phyloP scores from a whole-genome alignment of 2,329 filamentous ascomycete genomes.

The Colletotrichum musae region DNA sequence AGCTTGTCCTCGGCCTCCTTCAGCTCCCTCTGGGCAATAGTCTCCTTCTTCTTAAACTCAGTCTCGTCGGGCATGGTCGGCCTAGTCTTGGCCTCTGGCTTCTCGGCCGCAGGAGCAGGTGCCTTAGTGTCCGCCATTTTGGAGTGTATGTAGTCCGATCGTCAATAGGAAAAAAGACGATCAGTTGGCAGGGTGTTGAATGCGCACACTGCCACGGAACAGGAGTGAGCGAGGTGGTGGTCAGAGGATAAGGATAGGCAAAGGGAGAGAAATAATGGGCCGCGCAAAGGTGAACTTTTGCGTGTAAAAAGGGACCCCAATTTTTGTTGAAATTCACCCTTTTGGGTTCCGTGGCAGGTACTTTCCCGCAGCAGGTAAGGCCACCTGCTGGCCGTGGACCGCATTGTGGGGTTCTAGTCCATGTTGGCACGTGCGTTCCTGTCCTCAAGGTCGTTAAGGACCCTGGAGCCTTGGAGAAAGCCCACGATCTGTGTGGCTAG shows the following conservation, averaged over 20 bases:
- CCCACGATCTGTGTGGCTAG: slow-evolving; percentile 10
- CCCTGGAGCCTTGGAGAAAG: slow-evolving; percentile 32
- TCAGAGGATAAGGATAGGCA: slow-evolving; percentile 41
- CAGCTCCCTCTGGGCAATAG: slow-evolving; percentile 89
- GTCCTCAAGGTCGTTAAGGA: slow-evolving; percentile 3
- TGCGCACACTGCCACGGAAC: slow-evolving; percentile 24
- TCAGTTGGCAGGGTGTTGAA: slow-evolving; percentile 33
- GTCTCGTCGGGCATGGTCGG: slow-evolving; percentile 92
- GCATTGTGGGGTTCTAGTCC: slow-evolving; percentile 34
- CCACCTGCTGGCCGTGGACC: slow-evolving; percentile 34
- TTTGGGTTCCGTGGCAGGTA: slow-evolving; percentile 41
- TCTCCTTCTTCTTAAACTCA: slow-evolving; percentile 83
- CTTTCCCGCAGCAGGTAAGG: slow-evolving; percentile 31
- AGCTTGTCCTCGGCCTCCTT: slow-evolving; percentile 77
- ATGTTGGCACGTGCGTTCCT: slow-evolving; percentile 32
- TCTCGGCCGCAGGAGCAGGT: slow-evolving; percentile 61
- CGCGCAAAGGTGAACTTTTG: slow-evolving; percentile 38
- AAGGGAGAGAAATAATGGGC: slow-evolving; percentile 29
- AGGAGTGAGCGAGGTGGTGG: slow-evolving; percentile 19
- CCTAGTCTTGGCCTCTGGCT: slow-evolving; percentile 66
- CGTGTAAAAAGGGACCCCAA: slow-evolving; percentile 30
- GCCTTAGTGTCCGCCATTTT: slow-evolving; percentile 66
- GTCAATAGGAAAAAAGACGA: slow-evolving; percentile 14
- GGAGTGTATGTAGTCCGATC: slow-evolving; percentile 21
- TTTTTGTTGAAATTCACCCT: slow-evolving; percentile 43